phyloP scores from a whole-genome alignment of 1,284 basidiomycete genomes.

The Grifola frondosa region DNA sequence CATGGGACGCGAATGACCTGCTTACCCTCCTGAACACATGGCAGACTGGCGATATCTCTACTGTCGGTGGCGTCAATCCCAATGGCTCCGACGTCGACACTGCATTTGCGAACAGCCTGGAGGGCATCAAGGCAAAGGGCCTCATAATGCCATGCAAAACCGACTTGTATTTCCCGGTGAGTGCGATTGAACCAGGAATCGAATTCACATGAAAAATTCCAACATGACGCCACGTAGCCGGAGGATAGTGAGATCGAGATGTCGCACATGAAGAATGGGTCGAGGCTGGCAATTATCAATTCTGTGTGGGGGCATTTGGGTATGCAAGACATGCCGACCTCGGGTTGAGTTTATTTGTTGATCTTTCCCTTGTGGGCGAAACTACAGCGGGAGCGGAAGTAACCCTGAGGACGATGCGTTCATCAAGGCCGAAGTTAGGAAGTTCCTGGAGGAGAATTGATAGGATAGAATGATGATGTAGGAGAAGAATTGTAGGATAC shows the following conservation, averaged over 20 bases:
- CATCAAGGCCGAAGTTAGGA: conserved; percentile 21
- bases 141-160: conserved; percentile 53
- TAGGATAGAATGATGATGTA: no score
- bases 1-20: conserved; percentile 60
- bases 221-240: conserved; percentile 35
- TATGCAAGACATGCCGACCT: no score
- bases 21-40: conserved; percentile 54
- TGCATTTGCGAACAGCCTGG: conserved; percentile 40
- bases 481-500: no score
- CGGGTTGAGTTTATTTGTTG: no score
- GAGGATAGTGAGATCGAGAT: conserved; percentile 58
- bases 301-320: conserved; percentile 62
- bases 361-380: neutral
- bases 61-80: conserved; percentile 27
- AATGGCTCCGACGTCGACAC: conserved; percentile 33
- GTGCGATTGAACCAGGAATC: conserved; percentile 1
- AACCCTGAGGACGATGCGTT: conserved; percentile 23
- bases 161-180: conserved; percentile 50
- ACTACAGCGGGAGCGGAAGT: conserved; percentile 25
- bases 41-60: conserved; percentile 53
- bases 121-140: conserved; percentile 37
- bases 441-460: conserved; percentile 21
- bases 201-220: neutral
- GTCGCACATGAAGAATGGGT: conserved; percentile 38
- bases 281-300: conserved; percentile 49